Evolutionary conservation across 148 eudicot species (phyloP), one percentile per base, ranked within the genome.

Genomic region (Chenopodium album): DNA sequence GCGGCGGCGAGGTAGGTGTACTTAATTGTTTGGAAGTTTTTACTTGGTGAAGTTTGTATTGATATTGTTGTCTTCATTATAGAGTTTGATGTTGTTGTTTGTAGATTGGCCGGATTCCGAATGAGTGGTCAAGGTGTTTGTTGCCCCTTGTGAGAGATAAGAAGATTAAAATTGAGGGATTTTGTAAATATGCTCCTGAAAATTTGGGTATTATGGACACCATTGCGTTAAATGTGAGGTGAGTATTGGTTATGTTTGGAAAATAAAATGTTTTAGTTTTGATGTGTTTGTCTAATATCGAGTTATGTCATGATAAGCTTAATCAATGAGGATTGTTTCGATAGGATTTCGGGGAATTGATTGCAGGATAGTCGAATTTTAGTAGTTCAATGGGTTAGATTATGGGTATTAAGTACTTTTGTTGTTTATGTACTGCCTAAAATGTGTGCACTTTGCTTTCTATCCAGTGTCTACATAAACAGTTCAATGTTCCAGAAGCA

Each of bases 91-190:
- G 32, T 11, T 59, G 16, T 56, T 80, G 23, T 77, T 65, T 76
- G 90, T 88, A 96, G 99, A 91, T 96, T 83, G 99, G 99, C 29
- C 89, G 99, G 62, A 92, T 96, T 69, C 99, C 99, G n/a, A 96
- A 94, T 82, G 99, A 94, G 85, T 96, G 99, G 99, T 87, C 93
- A 1, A 86, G 99, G 79, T 94, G 98, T 76, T 91, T 96, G 81
- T 79, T 89, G 83, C 97, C 97, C 0, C 91, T 94, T 70, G 94
- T 96, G 83, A 94, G 93, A 85, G 95, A 96, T 54, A 96, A 91
- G 76, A 94, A 91, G 90, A 87, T 94, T 75, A 87, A 75, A 31
- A 71, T 94, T 59, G 86, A 89, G 82, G 98, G 99, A 11, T 85
- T 69, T 83, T 94, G 98, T 87, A 91, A 92, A 88, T 90, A 84